These are phyloP conservation scores for Trichomonas tenax DNA, from an alignment of 208 protist species.

Conservation along the genomic window DNA sequence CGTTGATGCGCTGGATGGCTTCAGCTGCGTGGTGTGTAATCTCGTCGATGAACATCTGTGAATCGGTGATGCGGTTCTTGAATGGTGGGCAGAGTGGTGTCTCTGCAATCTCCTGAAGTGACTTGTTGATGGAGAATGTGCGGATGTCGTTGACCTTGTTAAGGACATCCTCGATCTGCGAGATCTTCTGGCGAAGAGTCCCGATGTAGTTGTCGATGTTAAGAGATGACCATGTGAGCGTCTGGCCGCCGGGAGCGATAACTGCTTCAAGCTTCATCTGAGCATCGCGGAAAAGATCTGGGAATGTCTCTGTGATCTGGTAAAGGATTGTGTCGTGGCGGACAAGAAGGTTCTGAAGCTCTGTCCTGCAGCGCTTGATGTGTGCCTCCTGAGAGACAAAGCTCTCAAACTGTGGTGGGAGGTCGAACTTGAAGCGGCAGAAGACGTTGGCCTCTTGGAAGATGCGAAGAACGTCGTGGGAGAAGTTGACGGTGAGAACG, in stretches of 20 bases:
- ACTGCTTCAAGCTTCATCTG: background rate
- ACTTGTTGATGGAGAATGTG: background rate
- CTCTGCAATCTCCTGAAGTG: background rate
- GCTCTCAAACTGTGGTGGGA: background rate
- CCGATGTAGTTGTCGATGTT: background rate
- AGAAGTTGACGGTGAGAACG: background rate
- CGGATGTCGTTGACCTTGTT: slow-evolving; percentile 2
- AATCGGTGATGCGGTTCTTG: background rate
- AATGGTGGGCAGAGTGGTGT: background rate
- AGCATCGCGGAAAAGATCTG: background rate
- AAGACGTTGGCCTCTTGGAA: slow-evolving; percentile 8
- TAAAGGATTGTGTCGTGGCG: background rate
- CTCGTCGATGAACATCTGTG: background rate
- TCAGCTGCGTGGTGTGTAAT: background rate
- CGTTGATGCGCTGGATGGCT: background rate
- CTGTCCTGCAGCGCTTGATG: background rate
- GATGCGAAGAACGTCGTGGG: background rate
- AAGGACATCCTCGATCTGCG: background rate
- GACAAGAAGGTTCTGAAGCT: background rate
- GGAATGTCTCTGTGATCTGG: background rate
- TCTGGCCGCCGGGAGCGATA: background rate
- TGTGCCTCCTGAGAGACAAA: background rate
- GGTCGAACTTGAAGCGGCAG: background rate
- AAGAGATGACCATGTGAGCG: background rate
- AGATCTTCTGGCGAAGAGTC: background rate